phyloP scores from a whole-genome alignment of 2,329 filamentous ascomycete species.

The Fusarium keratoplasticum region DNA sequence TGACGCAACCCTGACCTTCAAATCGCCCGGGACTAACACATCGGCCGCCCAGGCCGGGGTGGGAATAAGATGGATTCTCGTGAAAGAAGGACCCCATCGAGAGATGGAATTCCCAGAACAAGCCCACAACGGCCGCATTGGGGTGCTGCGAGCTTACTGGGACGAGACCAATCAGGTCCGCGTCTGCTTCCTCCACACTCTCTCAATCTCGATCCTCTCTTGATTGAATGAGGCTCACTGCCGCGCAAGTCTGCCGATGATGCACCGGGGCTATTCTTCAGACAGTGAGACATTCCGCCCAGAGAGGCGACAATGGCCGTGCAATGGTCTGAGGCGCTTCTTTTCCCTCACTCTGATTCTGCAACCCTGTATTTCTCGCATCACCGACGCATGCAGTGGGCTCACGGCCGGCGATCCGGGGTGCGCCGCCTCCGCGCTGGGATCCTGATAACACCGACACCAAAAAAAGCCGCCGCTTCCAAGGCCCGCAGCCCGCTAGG shows the following conservation, averaged over 20 bases:
- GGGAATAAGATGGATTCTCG: conserved; percentile 12
- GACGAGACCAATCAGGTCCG: conserved; percentile 36
- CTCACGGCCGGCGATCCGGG: conserved; percentile 41
- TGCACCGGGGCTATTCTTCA: neutral
- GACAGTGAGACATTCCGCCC: conserved; percentile 28
- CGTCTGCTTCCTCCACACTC: conserved; percentile 33
- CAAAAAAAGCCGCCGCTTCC: conserved; percentile 16
- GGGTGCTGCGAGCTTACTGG: conserved; percentile 34
- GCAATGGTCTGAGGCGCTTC: conserved; percentile 9
- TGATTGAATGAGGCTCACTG: conserved; percentile 28
- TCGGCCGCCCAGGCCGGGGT: neutral
- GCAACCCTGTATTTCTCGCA: conserved; percentile 40
- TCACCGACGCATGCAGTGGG: conserved; percentile 37
- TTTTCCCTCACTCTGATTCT: conserved; percentile 9
- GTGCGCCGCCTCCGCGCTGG: conserved; percentile 33
- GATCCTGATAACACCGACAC: conserved; percentile 32
- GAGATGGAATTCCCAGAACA: conserved; percentile 29
- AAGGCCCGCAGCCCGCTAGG: conserved; percentile 29
- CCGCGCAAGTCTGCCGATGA: conserved; percentile 21
- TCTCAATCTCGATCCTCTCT: conserved; percentile 39
- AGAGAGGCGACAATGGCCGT: conserved; percentile 14
- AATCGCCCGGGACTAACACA: neutral
- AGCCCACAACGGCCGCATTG: conserved; percentile 28
- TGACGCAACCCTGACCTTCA: conserved; percentile 20
- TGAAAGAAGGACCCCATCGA: conserved; percentile 22